These are phyloP conservation scores for Podospora comata DNA, from an alignment of 495 filamentous ascomycete species.

Conservation along the genomic window DNA sequence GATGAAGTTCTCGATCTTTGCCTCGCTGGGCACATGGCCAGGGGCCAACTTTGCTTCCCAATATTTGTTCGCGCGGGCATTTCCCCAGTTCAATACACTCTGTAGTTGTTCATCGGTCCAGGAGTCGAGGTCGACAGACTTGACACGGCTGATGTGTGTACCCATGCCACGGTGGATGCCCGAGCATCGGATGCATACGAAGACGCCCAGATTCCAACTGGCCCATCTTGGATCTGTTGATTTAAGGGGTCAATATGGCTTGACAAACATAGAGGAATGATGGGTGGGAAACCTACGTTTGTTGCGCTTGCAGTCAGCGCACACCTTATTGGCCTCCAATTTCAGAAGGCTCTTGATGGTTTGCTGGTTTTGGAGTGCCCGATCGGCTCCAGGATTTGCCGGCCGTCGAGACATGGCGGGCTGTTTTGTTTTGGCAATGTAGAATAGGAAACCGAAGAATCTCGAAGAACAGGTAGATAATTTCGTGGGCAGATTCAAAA, in stretches of 20 bases:
- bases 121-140: slow-evolving; percentile 93
- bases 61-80: slow-evolving; percentile 93
- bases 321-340: slow-evolving; percentile 88
- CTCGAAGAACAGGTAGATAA: background rate
- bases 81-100: slow-evolving; percentile 91
- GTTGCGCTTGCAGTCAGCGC: slow-evolving; percentile 97
- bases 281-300: slow-evolving; percentile 65
- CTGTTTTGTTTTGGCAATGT: background rate
- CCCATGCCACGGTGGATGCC: slow-evolving; percentile 98
- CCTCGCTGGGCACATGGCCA: slow-evolving; percentile 93
- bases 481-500: slow-evolving; percentile 5
- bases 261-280: background rate
- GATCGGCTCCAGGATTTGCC: slow-evolving; percentile 70
- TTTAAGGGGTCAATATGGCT: slow-evolving; percentile 17
- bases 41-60: slow-evolving; percentile 94
- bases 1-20: slow-evolving; percentile 99
- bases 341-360: slow-evolving; percentile 92
- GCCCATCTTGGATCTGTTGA: slow-evolving; percentile 90
- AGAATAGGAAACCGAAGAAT: background rate
- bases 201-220: slow-evolving; percentile 94
- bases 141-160: slow-evolving; percentile 96
- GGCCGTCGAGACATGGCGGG: slow-evolving; percentile 79
- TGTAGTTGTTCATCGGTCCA: slow-evolving; percentile 98
- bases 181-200: slow-evolving; percentile 96
- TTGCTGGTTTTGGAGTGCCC: slow-evolving; percentile 78